A percentile compares a stretch with the other conserved stretches of the same genome.
These are phyloP conservation scores for Myxozyma lipomycoides DNA, from an alignment of 805 yeast species.

Conservation along the genomic window DNA sequence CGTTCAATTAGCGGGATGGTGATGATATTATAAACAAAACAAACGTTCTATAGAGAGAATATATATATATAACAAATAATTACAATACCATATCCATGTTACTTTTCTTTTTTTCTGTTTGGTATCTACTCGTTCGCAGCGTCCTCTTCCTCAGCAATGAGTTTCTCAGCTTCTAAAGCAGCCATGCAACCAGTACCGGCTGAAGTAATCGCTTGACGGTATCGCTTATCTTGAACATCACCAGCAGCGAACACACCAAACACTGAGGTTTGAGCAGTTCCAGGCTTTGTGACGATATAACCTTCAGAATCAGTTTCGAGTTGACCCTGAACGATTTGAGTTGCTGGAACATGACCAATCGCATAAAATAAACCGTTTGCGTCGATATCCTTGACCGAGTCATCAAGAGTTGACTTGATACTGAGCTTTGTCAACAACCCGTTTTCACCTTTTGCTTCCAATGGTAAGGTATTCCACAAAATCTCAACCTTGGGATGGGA, in stretches of 20 bases:
- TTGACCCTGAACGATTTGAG: slow-evolving; percentile 71
- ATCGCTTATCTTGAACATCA: slow-evolving; percentile 94
- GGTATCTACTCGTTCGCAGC: slow-evolving; percentile 3
- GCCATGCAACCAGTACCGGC: slow-evolving; percentile 99
- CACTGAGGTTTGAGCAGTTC: slow-evolving; percentile 78
- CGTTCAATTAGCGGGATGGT: too few species aligned
- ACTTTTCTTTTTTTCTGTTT: background rate
- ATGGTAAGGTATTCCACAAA: slow-evolving; percentile 76
- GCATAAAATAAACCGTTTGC: slow-evolving; percentile 96
- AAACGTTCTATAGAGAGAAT: too few species aligned
- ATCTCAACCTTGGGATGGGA: slow-evolving; percentile 86
- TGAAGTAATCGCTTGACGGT: slow-evolving; percentile 98
- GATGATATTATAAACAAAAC: too few species aligned
- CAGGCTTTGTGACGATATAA: slow-evolving; percentile 85
- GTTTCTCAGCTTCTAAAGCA: slow-evolving; percentile 89
- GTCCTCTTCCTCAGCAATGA: slow-evolving; percentile 54
- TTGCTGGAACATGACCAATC: slow-evolving; percentile 96
- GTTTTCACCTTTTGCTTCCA: slow-evolving; percentile 93
- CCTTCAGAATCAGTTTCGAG: slow-evolving; percentile 82
- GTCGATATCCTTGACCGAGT: slow-evolving; percentile 61
- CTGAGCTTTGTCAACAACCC: slow-evolving; percentile 63
- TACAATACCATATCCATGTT: too few species aligned
- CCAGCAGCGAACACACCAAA: slow-evolving; percentile 97
- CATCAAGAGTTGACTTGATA: slow-evolving; percentile 68
- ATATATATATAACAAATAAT: too few species aligned